These are phyloP conservation scores for Backusella mclennaniae DNA, from an alignment of 192 early-diverging fungal genomes.

Conservation along the genomic window DNA sequence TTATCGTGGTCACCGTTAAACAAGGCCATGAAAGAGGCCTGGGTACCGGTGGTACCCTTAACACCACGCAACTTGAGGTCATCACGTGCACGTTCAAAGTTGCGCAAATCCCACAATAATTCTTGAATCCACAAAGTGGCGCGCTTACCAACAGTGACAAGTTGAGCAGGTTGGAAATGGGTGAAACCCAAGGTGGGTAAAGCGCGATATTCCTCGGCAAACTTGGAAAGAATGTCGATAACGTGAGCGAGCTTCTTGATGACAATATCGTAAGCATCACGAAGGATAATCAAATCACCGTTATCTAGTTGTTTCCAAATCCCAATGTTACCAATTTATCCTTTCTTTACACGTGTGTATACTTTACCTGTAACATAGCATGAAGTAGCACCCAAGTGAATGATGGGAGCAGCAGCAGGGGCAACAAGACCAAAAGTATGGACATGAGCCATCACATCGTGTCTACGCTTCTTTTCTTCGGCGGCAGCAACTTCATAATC, in stretches of 20 bases:
- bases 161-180: conserved; percentile 98
- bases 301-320: conserved; percentile 58
- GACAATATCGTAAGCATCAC: conserved; percentile 91
- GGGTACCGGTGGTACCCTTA: conserved; percentile 99
- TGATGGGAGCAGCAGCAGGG: conserved; percentile 89
- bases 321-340: background rate
- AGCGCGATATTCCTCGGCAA: conserved; percentile 78
- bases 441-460: conserved; percentile 99
- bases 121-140: conserved; percentile 97
- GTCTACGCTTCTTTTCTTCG: conserved; percentile 92
- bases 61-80: conserved; percentile 94
- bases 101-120: conserved; percentile 93
- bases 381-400: conserved; percentile 97
- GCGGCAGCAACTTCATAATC: conserved; percentile 86
- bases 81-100: conserved; percentile 81
- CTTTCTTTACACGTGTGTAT: background rate
- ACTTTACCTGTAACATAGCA: conserved; percentile 87
- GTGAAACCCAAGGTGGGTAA: conserved; percentile 97
- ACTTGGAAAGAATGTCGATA: conserved; percentile 74
- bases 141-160: conserved; percentile 98
- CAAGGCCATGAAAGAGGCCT: conserved; percentile 94
- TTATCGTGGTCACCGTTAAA: conserved; percentile 94
- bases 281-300: conserved; percentile 97
- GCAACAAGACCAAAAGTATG: conserved; percentile 89
- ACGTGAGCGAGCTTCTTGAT: conserved; percentile 85